Evolutionary conservation across 2,329 filamentous ascomycete genomes (phyloP).

Genomic region (Curvularia sp.): DNA sequence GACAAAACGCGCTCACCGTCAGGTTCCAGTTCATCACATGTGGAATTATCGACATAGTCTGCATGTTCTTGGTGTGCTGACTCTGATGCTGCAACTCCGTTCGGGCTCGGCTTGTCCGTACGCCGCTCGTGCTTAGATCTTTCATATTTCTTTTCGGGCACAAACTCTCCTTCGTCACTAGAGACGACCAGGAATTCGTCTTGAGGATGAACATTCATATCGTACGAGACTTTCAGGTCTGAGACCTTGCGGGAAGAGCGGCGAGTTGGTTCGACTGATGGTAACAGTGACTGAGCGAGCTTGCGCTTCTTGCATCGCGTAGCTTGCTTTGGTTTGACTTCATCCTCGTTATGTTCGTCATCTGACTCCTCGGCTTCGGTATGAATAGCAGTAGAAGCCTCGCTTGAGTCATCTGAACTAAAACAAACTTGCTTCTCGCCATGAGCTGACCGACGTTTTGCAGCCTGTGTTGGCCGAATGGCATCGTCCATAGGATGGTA

Average conservation of each 20-base stretch:
- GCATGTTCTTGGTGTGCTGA: not conserved
- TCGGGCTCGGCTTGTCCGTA: not conserved
- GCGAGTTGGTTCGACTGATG: conserved; percentile 20
- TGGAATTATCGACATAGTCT: not conserved
- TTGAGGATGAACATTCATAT: conserved; percentile 41
- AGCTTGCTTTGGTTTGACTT: conserved; percentile 1
- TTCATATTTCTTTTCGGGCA: conserved; percentile 4
- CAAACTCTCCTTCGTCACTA: conserved; percentile 11
- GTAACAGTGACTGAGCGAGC: not conserved
- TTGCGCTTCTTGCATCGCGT: conserved; percentile 24
- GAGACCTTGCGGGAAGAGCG: conserved; percentile 35
- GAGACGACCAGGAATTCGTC: conserved; percentile 29
- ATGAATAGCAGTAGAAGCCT: conserved; percentile 4
- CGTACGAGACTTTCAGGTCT: conserved; percentile 31
- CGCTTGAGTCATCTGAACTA: conserved; percentile 8
- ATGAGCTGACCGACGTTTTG: conserved; percentile 36
- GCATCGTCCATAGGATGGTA: conserved; percentile 48
- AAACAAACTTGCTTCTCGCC: conserved; percentile 14
- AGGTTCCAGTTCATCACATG: not conserved
- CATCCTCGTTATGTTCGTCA: conserved; percentile 17
- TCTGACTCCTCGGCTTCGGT: conserved; percentile 6
- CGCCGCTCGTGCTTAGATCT: not conserved
- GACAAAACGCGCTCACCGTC: not conserved
- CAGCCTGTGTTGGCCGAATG: conserved; percentile 38
- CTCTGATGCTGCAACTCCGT: not conserved